Percentiles rank a stretch among this genome's conserved stretches.
These are phyloP conservation scores for Leucocoprinus birnbaumii DNA, from an alignment of 768 basidiomycete genomes.

Conservation along the genomic window DNA sequence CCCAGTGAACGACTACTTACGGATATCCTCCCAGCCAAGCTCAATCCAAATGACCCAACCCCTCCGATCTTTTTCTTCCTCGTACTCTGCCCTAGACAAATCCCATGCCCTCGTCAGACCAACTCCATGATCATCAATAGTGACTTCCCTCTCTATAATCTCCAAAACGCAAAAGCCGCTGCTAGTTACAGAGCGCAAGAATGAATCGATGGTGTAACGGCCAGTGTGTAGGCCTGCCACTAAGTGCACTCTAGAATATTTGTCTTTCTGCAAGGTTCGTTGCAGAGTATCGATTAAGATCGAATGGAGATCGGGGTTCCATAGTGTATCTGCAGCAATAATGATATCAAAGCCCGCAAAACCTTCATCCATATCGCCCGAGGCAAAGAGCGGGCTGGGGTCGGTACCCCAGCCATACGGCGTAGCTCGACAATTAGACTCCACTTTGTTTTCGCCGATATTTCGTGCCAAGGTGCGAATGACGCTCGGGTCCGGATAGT, in stretches of 20 bases:
- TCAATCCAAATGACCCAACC: constrained; percentile 72
- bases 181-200: constrained; percentile 37
- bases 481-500: constrained; percentile 68
- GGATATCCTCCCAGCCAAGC: constrained; percentile 24
- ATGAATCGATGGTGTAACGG: constrained; percentile 65
- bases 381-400: constrained; percentile 16
- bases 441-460: constrained; percentile 46
- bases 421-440: constrained; percentile 44
- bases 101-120: constrained; percentile 48
- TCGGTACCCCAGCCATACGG: constrained; percentile 70
- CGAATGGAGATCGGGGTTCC: constrained; percentile 63
- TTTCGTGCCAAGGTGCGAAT: constrained; percentile 59
- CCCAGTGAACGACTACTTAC: too few species aligned
- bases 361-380: neutral
- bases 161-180: constrained; percentile 44
- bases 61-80: constrained; percentile 67
- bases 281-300: constrained; percentile 52
- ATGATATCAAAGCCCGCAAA: constrained; percentile 55
- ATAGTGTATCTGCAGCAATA: constrained; percentile 74
- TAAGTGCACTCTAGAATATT: constrained; percentile 53
- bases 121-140: constrained; percentile 11
- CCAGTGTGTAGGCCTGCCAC: constrained; percentile 78
- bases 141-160: constrained; percentile 46
- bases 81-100: constrained; percentile 40
- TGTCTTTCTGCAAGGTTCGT: constrained; percentile 38